A percentile compares a stretch with the other conserved stretches of the same genome.
Conservation (phyloP, 345 rosid species). For the Bruguiera parviflora region DNA sequence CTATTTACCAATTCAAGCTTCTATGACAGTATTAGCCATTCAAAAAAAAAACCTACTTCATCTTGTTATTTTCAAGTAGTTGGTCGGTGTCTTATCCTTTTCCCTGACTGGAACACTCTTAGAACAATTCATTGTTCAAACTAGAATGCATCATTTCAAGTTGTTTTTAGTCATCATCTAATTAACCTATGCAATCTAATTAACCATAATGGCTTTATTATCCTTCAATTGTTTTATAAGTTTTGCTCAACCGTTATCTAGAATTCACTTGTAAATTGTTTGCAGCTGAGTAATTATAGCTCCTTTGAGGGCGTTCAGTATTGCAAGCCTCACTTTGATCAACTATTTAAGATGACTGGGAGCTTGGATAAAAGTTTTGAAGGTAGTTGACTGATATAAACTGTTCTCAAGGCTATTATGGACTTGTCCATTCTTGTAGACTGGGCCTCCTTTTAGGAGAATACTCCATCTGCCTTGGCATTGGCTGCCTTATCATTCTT, state of each 20-base stretch:
- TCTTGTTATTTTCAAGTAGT: too few species aligned
- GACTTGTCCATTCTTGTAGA: too few species aligned
- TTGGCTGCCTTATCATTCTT: slow-evolving; percentile 6
- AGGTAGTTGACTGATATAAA: slow-evolving; percentile 32
- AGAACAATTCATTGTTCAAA: too few species aligned
- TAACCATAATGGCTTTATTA: neutral
- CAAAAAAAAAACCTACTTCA: too few species aligned
- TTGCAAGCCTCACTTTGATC: slow-evolving; percentile 84
- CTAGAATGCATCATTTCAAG: too few species aligned
- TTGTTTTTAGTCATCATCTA: too few species aligned
- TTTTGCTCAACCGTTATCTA: neutral
- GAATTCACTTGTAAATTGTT: neutral
- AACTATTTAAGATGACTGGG: slow-evolving; percentile 69
- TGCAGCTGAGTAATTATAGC: slow-evolving; percentile 60
- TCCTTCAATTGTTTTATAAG: neutral
- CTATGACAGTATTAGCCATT: too few species aligned
- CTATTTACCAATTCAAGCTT: too few species aligned
- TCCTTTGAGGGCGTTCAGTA: slow-evolving; percentile 73
- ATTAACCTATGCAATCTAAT: too few species aligned
- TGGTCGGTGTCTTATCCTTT: too few species aligned
- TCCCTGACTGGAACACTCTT: too few species aligned
- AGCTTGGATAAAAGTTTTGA: slow-evolving; percentile 75
- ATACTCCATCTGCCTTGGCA: neutral
- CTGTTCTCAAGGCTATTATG: neutral
- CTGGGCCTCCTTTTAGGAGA: too few species aligned